A percentile compares a stretch with the other conserved stretches of the same genome.
Conservation (phyloP, 805 yeast genomes). For the Blastobotrys terrestris region DNA sequence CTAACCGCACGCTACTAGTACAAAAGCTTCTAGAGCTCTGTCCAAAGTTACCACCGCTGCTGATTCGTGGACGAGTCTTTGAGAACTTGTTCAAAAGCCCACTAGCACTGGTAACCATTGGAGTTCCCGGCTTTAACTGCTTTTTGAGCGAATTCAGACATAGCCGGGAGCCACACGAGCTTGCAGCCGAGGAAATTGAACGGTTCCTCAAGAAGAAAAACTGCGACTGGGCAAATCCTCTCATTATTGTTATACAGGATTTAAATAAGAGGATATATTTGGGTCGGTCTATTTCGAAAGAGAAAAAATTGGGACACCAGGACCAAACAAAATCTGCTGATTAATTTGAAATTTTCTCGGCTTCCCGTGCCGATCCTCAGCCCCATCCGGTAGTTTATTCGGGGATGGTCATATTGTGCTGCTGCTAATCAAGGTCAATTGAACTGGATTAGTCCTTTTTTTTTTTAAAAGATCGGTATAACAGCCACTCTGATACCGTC, state of each 20-base stretch:
- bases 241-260: constrained; percentile 21
- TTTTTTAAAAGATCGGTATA: too few relatives aligned
- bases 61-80: background rate
- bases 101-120: background rate
- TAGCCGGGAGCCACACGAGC: constrained; percentile 19
- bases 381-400: background rate
- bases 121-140: background rate
- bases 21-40: background rate
- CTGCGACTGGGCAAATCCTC: constrained; percentile 43
- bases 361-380: background rate
- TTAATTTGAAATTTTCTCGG: background rate
- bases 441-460: too few relatives aligned
- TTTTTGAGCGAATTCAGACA: background rate
- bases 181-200: constrained; percentile 17
- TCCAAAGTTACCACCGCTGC: background rate
- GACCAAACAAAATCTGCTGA: background rate
- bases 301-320: background rate
- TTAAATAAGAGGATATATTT: too few relatives aligned
- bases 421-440: too few relatives aligned
- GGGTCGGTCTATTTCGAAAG: too few relatives aligned
- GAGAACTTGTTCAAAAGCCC: background rate
- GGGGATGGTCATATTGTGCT: too few relatives aligned
- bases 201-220: constrained; percentile 53
- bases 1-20: background rate
- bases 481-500: too few relatives aligned